These are phyloP conservation scores for Cornus controversa DNA, from an alignment of 148 eudicot species.

Conservation along the genomic window DNA sequence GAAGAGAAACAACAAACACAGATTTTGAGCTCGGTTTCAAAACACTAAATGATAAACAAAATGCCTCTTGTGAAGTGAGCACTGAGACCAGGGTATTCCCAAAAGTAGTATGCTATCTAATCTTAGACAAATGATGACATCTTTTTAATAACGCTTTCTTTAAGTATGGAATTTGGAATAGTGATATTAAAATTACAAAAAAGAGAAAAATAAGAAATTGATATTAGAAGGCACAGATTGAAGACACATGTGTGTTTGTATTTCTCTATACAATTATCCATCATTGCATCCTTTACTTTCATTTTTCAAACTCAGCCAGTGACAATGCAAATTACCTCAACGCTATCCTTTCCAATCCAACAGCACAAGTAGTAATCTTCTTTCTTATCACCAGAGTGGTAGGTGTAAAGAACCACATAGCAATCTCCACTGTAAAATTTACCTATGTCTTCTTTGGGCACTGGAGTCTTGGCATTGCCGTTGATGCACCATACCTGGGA, in stretches of 20 bases:
- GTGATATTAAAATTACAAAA: not conserved
- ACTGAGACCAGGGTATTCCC: not conserved
- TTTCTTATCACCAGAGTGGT: slow-evolving; percentile 90
- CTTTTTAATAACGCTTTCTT: not conserved
- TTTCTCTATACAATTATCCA: not conserved
- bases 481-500: slow-evolving; percentile 91
- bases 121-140: not conserved
- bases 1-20: not conserved
- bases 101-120: not conserved
- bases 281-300: slow-evolving; percentile 2
- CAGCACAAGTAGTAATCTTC: slow-evolving; percentile 97
- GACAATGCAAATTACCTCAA: slow-evolving; percentile 56
- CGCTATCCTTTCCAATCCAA: slow-evolving; percentile 98
- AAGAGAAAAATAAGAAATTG: not conserved
- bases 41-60: not conserved
- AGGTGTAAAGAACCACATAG: slow-evolving; percentile 84
- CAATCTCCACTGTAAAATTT: slow-evolving; percentile 98
- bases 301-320: not conserved
- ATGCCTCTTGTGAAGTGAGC: not conserved
- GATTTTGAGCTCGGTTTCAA: too few relatives aligned
- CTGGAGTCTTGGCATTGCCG: slow-evolving; percentile 86
- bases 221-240: not conserved
- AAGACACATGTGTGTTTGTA: not conserved
- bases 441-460: slow-evolving; percentile 79
- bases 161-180: not conserved